phyloP scores from a whole-genome alignment of 2,329 filamentous ascomycete genomes.

The Coniochaeta prunicola region DNA sequence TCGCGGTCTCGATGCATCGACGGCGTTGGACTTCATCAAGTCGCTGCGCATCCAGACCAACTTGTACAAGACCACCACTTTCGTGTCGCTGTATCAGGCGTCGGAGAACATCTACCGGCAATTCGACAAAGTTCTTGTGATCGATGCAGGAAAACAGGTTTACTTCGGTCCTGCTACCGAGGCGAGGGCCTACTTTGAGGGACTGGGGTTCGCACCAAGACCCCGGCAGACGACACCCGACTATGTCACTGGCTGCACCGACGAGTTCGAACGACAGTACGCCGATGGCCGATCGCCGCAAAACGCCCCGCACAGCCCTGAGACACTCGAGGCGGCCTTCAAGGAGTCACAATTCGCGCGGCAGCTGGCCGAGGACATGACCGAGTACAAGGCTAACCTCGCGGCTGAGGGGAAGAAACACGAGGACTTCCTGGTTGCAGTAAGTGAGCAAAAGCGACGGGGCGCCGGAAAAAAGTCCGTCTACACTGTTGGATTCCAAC shows the following conservation, averaged over 20 bases:
- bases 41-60: slow-evolving; percentile 73
- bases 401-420: slow-evolving; percentile 58
- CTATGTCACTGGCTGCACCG: slow-evolving; percentile 75
- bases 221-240: slow-evolving; percentile 76
- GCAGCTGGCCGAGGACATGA: slow-evolving; percentile 58
- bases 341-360: slow-evolving; percentile 53
- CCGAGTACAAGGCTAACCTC: slow-evolving; percentile 57
- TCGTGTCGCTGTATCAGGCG: slow-evolving; percentile 80
- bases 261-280: slow-evolving; percentile 76
- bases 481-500: slow-evolving; percentile 75
- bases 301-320: slow-evolving; percentile 62
- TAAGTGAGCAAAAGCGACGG: slow-evolving; percentile 71
- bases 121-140: slow-evolving; percentile 80
- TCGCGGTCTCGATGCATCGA: slow-evolving; percentile 48
- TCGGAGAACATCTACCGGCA: slow-evolving; percentile 73
- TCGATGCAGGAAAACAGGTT: slow-evolving; percentile 67
- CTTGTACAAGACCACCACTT: slow-evolving; percentile 75
- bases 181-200: slow-evolving; percentile 68
- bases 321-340: slow-evolving; percentile 64
- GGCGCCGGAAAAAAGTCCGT: slow-evolving; percentile 69
- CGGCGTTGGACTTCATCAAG: slow-evolving; percentile 47
- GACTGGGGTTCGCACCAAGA: slow-evolving; percentile 65
- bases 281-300: slow-evolving; percentile 56
- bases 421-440: slow-evolving; percentile 70
- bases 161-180: slow-evolving; percentile 65